Conservation (phyloP, 345 rosid genomes). For the Aethionema arabicum region DNA sequence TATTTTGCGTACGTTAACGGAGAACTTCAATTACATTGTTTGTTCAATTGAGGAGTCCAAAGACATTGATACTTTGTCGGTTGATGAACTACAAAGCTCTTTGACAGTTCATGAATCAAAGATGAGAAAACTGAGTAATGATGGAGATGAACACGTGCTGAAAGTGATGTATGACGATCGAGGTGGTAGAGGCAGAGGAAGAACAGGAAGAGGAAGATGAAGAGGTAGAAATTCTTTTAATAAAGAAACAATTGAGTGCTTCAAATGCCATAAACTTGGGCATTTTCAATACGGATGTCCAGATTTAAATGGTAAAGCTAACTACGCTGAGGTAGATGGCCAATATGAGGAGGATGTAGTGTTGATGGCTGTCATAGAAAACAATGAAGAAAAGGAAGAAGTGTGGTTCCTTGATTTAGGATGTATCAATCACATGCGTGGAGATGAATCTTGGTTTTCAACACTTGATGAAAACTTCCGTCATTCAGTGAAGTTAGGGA, state of each 20-base stretch:
- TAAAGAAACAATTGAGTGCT: not conserved
- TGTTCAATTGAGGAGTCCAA: too few relatives aligned
- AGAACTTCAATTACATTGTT: not conserved
- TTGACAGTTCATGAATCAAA: too few relatives aligned
- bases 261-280: too few relatives aligned
- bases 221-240: not conserved
- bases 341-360: not conserved
- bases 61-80: too few relatives aligned
- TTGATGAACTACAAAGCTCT: too few relatives aligned
- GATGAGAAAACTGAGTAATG: too few relatives aligned
- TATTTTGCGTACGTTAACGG: conserved; percentile 1
- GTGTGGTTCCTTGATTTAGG: conserved; percentile 9
- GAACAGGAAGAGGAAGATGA: not conserved
- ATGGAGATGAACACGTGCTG: too few relatives aligned
- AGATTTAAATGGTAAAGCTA: not conserved
- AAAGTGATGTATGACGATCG: too few relatives aligned
- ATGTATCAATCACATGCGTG: conserved; percentile 18
- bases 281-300: conserved; percentile 9
- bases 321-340: conserved; percentile 11
- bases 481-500: not conserved
- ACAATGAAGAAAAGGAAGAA: not conserved
- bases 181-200: not conserved
- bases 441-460: not conserved
- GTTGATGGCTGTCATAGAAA: not conserved
- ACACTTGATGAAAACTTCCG: not conserved